Evolutionary conservation across 176 grass and related monocot species (phyloP).

Genomic region (Calamus simplicifolius): DNA sequence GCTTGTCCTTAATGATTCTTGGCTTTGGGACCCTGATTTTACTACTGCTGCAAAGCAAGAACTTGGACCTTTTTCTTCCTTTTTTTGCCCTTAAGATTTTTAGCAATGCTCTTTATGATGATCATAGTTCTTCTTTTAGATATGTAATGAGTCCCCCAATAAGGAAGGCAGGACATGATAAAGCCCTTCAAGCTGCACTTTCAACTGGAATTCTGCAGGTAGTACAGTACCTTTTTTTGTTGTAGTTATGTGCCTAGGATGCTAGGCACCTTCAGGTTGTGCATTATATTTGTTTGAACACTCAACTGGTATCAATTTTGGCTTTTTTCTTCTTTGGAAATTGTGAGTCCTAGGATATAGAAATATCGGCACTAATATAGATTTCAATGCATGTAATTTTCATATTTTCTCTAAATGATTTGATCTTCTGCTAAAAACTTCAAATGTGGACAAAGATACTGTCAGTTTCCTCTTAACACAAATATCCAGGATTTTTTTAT

Average conservation of each 20-base stretch:
- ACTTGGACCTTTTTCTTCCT: slow-evolving; percentile 5
- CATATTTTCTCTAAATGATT: too few species aligned
- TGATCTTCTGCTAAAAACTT: too few species aligned
- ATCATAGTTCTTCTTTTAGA: slow-evolving; percentile 33
- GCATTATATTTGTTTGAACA: too few species aligned
- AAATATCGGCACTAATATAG: too few species aligned
- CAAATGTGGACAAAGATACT: too few species aligned
- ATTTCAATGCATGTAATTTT: too few species aligned
- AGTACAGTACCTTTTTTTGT: background rate
- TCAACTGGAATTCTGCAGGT: slow-evolving; percentile 92
- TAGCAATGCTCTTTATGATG: slow-evolving; percentile 6
- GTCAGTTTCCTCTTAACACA: too few species aligned
- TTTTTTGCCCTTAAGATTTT: background rate
- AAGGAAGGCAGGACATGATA: slow-evolving; percentile 70
- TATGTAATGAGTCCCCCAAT: slow-evolving; percentile 99
- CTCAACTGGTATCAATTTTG: too few species aligned
- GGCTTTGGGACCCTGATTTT: slow-evolving; percentile 89
- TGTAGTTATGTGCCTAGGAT: background rate
- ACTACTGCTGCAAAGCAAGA: slow-evolving; percentile 72
- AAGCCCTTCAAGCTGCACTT: slow-evolving; percentile 80
- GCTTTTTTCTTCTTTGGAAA: too few species aligned
- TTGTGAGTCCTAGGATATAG: too few species aligned
- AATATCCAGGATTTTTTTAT: too few species aligned
- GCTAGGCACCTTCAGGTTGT: too few species aligned
- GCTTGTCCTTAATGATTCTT: slow-evolving; percentile 88